Base-by-base conservation (phyloP, 768 basidiomycete genomes). In the Tulasnella sp. region DNA sequence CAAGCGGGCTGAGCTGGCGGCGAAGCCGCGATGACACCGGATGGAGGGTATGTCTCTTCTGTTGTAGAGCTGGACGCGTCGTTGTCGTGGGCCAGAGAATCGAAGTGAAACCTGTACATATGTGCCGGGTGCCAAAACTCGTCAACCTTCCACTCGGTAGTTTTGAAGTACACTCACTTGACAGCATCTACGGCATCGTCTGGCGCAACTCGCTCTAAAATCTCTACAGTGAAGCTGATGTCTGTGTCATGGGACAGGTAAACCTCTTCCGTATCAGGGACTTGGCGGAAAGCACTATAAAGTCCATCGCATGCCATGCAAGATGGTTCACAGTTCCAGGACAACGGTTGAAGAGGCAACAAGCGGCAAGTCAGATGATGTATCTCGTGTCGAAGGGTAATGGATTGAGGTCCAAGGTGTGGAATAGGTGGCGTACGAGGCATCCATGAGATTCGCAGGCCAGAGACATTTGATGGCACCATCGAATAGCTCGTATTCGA, bases 231-330 rank as follows among this genome's bases (percentile, higher is more conserved):
- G 63, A 94, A 78, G 67, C 86, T 91, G 65, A 83, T 74, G 51
- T 77, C 77, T 4, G 83, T 86, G 50, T 80, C 71, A 4, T 80
- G 79, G 56, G 83, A 84, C 58, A 96, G 69, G 72, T 91, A 86
- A 43, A 96, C 95, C 68, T 98, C 96, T 71, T 99, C 95, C 3
- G 82, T 91, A 69, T 98, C 87, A 13, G 96, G 94, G 11, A 99
- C 76, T 72, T 97, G 88, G 56, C 95, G 89, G 4, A 84, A 61
- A 51, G 77, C 73, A 61, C 84, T 85, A 67, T 30, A 48, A 43
- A 13, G n/a, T n/a, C n/a, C n/a, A n/a, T n/a, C n/a, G n/a, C 21
- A 17, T 11, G 15, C 8, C 41, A 41, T n/a, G 11, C 15, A 41
- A 58, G 32, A 24, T 58, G 2, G 53, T 19, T 3, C 52, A 43